Evolutionary conservation across 441 rosid species (phyloP).

Genomic region (Populus hybrid): DNA sequence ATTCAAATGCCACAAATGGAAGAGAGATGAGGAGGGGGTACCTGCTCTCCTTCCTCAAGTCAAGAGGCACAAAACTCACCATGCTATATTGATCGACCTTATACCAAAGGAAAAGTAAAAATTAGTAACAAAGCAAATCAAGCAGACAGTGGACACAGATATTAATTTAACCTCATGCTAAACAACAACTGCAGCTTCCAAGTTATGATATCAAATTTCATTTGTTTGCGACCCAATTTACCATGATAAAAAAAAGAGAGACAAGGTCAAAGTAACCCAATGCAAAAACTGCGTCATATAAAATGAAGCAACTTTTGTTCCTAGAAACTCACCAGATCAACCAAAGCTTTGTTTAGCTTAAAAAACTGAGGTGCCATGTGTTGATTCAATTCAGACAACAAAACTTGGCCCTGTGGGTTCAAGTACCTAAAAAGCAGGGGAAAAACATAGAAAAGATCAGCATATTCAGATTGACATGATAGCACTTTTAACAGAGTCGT

Average conservation of each 20-base stretch:
- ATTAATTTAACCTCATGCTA: not conserved
- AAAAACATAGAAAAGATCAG: slow-evolving; percentile 10
- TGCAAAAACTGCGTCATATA: not conserved
- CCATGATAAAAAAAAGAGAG: not conserved
- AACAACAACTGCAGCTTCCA: not conserved
- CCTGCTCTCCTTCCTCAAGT: slow-evolving; percentile 77
- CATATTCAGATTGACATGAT: not conserved
- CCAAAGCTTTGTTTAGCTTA: slow-evolving; percentile 60
- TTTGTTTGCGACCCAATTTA: not conserved
- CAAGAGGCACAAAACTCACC: slow-evolving; percentile 79
- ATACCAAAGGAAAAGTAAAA: slow-evolving; percentile 2
- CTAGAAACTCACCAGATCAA: slow-evolving; percentile 30
- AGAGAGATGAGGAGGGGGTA: slow-evolving; percentile 16
- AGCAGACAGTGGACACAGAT: not conserved
- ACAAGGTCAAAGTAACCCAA: not conserved
- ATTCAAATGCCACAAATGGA: not conserved
- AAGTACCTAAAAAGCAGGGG: slow-evolving; percentile 48
- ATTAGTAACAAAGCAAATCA: not conserved
- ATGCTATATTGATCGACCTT: slow-evolving; percentile 80
- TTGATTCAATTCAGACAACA: slow-evolving; percentile 58
- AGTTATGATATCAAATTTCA: not conserved
- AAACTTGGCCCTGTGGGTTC: slow-evolving; percentile 63
- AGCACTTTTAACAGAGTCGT: not conserved
- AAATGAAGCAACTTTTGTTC: slow-evolving; percentile 4
- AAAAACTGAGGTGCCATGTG: slow-evolving; percentile 68